A percentile compares a stretch with the other conserved stretches of the same genome.
These are phyloP conservation scores for Wakefieldia striispora DNA, from an alignment of 768 basidiomycete genomes.

Conservation along the genomic window DNA sequence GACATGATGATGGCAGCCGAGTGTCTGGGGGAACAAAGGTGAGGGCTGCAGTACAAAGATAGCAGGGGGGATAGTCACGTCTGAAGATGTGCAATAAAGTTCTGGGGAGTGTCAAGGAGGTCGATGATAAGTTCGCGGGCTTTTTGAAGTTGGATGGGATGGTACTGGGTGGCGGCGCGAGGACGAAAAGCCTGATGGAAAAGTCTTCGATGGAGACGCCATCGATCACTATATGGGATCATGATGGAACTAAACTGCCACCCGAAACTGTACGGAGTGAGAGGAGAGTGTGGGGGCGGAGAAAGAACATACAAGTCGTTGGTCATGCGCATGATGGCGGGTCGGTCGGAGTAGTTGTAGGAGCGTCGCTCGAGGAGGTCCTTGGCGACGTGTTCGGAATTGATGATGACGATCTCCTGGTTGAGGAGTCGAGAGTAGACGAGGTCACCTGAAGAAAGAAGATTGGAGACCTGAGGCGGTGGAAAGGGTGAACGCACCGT, in stretches of 20 bases:
- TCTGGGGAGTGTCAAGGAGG: constrained; percentile 20
- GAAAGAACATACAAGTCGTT: constrained; percentile 1
- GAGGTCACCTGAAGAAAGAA: constrained; percentile 30
- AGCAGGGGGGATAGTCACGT: constrained; percentile 17
- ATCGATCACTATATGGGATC: constrained; percentile 28
- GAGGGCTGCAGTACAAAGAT: neutral
- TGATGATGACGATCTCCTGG: constrained; percentile 38
- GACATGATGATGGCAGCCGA: constrained; percentile 30
- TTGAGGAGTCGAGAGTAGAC: constrained; percentile 38
- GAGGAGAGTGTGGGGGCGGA: too few species aligned
- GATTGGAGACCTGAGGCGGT: constrained; percentile 7
- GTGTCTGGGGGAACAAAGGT: constrained; percentile 12
- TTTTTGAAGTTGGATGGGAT: constrained; percentile 24
- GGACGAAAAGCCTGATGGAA: constrained; percentile 29
- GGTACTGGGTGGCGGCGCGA: constrained; percentile 18
- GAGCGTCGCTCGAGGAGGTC: constrained; percentile 49
- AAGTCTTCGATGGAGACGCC: constrained; percentile 29
- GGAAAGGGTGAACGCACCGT: constrained; percentile 21
- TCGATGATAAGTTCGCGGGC: constrained; percentile 25
- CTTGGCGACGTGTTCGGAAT: constrained; percentile 37
- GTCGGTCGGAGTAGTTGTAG: constrained; percentile 46
- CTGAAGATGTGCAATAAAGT: constrained; percentile 20
- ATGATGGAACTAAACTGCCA: constrained; percentile 15
- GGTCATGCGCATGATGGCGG: constrained; percentile 27
- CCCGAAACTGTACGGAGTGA: constrained; percentile 7